Conservation (phyloP, 257 asterid species). For the Nicotiana undulata region DNA sequence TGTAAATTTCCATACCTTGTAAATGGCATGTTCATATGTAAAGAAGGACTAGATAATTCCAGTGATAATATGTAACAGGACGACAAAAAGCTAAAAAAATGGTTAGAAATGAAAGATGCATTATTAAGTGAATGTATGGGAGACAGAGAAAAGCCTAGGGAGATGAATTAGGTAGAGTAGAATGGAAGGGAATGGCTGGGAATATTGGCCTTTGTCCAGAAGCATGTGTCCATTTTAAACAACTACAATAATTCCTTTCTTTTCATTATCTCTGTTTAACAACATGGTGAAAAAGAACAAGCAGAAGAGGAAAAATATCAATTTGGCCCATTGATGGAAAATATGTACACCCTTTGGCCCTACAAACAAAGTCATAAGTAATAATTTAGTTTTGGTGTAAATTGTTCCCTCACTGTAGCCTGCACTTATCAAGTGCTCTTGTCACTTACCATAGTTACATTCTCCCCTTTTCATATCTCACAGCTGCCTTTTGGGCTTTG, state of each 20-base stretch:
- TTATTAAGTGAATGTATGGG: not conserved
- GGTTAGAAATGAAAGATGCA: not conserved
- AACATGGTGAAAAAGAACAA: constrained; percentile 36
- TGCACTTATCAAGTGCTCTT: constrained; percentile 15
- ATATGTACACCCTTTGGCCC: constrained; percentile 4
- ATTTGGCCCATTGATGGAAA: constrained; percentile 25
- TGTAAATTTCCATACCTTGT: not conserved
- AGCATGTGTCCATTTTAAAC: constrained; percentile 47
- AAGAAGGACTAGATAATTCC: not conserved
- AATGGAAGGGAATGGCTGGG: constrained; percentile 54
- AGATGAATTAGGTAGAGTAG: constrained; percentile 47
- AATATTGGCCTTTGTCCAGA: constrained; percentile 70
- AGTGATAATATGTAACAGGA: not conserved
- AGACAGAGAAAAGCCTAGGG: constrained; percentile 10
- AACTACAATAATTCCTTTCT: constrained; percentile 21
- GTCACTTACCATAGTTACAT: constrained; percentile 14
- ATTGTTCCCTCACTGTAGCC: not conserved
- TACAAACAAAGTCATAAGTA: not conserved
- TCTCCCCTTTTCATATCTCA: not conserved
- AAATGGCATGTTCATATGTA: not conserved
- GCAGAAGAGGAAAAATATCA: constrained; percentile 34
- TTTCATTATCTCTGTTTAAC: constrained; percentile 21
- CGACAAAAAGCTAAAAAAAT: not conserved
- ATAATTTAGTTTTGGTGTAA: constrained; percentile 9
- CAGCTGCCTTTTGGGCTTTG: constrained; percentile 5